phyloP scores from a whole-genome alignment of 2,329 filamentous ascomycete genomes.

The Apiospora hydei region DNA sequence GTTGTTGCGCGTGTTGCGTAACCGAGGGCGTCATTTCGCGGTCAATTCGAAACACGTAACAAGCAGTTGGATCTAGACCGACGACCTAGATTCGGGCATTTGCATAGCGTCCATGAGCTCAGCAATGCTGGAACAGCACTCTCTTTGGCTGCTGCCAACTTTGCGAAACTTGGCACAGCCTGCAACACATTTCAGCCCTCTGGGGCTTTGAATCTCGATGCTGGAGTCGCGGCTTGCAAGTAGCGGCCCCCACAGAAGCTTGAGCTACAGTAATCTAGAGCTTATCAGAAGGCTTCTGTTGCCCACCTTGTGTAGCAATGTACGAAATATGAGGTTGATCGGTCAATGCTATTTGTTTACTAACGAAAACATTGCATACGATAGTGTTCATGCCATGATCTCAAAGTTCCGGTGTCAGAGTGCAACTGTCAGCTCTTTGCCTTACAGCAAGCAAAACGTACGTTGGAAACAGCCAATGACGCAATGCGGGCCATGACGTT shows the following conservation, averaged over 20 bases:
- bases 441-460: neutral
- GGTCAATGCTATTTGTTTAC: neutral
- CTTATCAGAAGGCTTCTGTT: neutral
- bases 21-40: constrained; percentile 7
- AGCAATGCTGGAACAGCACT: neutral
- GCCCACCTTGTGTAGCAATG: neutral
- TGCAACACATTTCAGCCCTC: neutral
- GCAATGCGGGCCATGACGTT: constrained; percentile 21
- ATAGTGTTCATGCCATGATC: neutral
- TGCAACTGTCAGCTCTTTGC: neutral
- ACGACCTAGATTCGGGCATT: constrained; percentile 1
- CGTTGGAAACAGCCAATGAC: neutral
- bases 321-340: neutral
- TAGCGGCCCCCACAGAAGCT: neutral
- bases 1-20: neutral
- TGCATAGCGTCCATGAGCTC: neutral
- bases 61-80: neutral
- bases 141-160: constrained; percentile 8
- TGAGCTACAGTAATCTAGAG: neutral
- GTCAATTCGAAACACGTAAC: constrained; percentile 17
- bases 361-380: neutral
- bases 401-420: neutral
- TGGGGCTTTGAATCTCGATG: constrained; percentile 13
- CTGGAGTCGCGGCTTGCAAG: neutral
- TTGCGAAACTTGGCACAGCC: constrained; percentile 4